Evolutionary conservation across 495 filamentous ascomycete species (phyloP).

Genomic region (Neurospora sp.): DNA sequence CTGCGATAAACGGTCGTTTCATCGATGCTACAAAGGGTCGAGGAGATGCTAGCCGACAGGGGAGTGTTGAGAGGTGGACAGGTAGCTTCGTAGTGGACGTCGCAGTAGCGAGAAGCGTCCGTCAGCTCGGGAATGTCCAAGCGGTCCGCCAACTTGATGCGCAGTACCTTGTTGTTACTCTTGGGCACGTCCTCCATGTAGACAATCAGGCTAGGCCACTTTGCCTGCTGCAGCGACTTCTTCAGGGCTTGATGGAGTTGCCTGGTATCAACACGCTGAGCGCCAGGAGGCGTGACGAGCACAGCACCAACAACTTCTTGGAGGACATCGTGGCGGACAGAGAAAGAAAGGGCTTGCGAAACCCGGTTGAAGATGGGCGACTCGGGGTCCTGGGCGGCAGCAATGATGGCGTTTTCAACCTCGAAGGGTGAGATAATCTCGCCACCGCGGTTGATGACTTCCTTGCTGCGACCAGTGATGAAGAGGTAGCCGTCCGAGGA

Average conservation of each 20-base stretch:
- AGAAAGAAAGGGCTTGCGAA: slow-evolving; percentile 32
- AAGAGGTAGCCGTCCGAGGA: slow-evolving; percentile 44
- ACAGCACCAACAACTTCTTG: slow-evolving; percentile 37
- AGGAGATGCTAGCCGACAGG: not conserved
- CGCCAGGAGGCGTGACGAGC: slow-evolving; percentile 24
- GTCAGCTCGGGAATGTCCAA: slow-evolving; percentile 19
- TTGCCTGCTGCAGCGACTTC: slow-evolving; percentile 25
- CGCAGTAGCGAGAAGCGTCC: slow-evolving; percentile 1
- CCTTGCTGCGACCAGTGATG: slow-evolving; percentile 49
- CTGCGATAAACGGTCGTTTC: not conserved
- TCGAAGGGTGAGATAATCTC: slow-evolving; percentile 46
- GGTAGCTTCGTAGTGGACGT: slow-evolving; percentile 12
- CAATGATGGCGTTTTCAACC: slow-evolving; percentile 25
- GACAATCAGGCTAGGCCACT: slow-evolving; percentile 31
- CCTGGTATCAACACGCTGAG: slow-evolving; percentile 24
- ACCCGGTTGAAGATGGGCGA: slow-evolving; percentile 27
- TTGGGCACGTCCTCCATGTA: slow-evolving; percentile 36
- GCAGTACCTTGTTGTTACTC: slow-evolving; percentile 36
- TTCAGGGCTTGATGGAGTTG: slow-evolving; percentile 20
- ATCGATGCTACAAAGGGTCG: not conserved
- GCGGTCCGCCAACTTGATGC: slow-evolving; percentile 30
- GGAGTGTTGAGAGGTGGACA: not conserved
- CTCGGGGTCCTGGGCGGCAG: slow-evolving; percentile 17
- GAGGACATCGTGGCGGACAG: slow-evolving; percentile 30
- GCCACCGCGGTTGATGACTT: slow-evolving; percentile 49